A percentile compares a stretch with the other conserved stretches of the same genome.
phyloP scores from a whole-genome alignment of 805 yeast genomes.

The Torulaspora maleeae region DNA sequence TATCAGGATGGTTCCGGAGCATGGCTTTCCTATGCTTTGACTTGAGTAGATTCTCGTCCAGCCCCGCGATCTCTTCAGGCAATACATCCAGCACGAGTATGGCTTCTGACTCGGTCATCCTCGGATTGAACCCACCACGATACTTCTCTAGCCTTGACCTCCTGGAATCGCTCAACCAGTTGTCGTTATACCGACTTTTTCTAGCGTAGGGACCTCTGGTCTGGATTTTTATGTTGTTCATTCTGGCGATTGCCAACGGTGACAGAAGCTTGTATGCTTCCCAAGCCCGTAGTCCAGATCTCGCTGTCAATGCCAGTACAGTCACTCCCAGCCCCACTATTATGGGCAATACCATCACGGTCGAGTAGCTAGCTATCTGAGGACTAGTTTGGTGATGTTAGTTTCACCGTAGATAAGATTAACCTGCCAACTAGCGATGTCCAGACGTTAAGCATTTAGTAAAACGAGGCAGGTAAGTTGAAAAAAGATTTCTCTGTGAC shows the following conservation, averaged over 20 bases:
- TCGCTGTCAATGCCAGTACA: conserved; percentile 22
- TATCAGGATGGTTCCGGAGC: conserved; percentile 90
- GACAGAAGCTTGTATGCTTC: conserved; percentile 25
- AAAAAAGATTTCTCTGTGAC: no score
- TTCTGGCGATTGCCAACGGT: conserved; percentile 27
- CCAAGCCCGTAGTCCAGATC: conserved; percentile 34
- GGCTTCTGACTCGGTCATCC: conserved; percentile 70
- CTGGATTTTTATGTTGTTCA: conserved; percentile 26
- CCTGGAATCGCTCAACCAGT: conserved; percentile 12
- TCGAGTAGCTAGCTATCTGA: no score
- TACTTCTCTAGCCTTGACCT: conserved; percentile 30
- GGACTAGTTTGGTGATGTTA: no score
- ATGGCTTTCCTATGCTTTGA: conserved; percentile 79
- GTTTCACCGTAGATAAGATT: not conserved
- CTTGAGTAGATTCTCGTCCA: conserved; percentile 52
- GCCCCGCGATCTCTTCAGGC: conserved; percentile 49
- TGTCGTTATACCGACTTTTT: conserved; percentile 18
- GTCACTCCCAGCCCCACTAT: conserved; percentile 32
- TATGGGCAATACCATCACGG: conserved; percentile 33
- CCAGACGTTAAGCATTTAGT: no score
- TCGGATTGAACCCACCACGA: conserved; percentile 59
- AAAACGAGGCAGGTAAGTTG: no score
- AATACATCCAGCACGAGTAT: conserved; percentile 56
- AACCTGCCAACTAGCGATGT: not conserved
- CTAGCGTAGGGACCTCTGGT: conserved; percentile 7